phyloP scores from a whole-genome alignment of 2,329 filamentous ascomycete species.

The Verticillium dahliae region DNA sequence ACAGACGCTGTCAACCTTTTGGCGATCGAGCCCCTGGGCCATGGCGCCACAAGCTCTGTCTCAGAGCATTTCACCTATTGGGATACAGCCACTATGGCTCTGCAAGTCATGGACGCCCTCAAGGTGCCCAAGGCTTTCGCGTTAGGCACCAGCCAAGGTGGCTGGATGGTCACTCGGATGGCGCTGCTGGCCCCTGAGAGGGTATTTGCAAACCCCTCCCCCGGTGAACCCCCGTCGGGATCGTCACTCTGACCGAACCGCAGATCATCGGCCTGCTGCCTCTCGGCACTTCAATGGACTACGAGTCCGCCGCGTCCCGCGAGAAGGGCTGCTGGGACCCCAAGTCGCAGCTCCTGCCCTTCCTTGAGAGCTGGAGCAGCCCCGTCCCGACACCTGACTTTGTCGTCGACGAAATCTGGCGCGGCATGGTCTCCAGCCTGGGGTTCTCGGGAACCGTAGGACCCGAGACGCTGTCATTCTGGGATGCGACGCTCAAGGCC shows the following conservation, averaged over 20 bases:
- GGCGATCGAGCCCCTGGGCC: conserved; percentile 46
- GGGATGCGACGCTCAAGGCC: conserved; percentile 35
- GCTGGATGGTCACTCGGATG: conserved; percentile 44
- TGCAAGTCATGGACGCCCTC: conserved; percentile 48
- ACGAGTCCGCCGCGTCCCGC: conserved; percentile 38
- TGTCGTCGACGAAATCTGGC: conserved; percentile 37
- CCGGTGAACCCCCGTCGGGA: neutral
- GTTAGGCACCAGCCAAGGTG: conserved; percentile 45
- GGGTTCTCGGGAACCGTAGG: conserved; percentile 37
- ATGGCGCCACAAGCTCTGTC: conserved; percentile 36
- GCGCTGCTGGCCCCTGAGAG: conserved; percentile 41
- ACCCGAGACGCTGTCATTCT: conserved; percentile 32
- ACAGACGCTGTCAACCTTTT: conserved; percentile 38
- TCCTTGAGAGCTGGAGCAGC: conserved; percentile 35
- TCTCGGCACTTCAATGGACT: conserved; percentile 47
- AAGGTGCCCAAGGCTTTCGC: conserved; percentile 40
- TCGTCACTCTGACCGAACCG: neutral
- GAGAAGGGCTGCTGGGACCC: conserved; percentile 44
- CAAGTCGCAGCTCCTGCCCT: conserved; percentile 30
- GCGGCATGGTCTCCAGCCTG: conserved; percentile 34
- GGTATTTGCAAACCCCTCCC: conserved; percentile 19
- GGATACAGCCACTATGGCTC: conserved; percentile 46
- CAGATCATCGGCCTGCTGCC: conserved; percentile 41
- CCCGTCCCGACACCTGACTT: conserved; percentile 35
- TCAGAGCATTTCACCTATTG: conserved; percentile 47